phyloP scores from a whole-genome alignment of 106 monocot genomes.

The Platanthera guangdongensis region DNA sequence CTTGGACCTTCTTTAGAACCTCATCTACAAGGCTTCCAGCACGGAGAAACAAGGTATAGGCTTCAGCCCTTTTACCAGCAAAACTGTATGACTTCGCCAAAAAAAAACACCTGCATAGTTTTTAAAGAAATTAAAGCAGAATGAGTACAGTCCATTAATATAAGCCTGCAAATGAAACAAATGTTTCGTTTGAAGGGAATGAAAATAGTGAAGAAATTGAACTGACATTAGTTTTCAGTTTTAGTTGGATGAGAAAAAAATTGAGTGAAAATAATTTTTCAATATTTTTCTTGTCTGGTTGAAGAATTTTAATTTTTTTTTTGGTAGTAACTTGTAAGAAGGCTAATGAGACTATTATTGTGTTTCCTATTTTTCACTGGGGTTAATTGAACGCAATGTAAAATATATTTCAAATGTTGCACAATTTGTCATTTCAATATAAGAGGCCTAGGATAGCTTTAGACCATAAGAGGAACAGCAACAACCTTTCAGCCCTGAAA shows the following conservation, averaged over 20 bases:
- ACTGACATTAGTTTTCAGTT: background rate
- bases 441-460: background rate
- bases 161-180: no score
- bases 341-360: no score
- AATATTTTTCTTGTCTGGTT: no score
- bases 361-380: no score
- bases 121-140: background rate
- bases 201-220: background rate
- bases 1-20: slow-evolving; percentile 62
- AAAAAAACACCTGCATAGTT: slow-evolving; percentile 75
- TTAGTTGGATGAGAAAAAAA: no score
- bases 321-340: no score
- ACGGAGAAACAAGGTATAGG: slow-evolving; percentile 80
- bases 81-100: slow-evolving; percentile 92
- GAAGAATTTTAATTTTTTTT: no score
- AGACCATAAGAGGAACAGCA: background rate
- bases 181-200: no score
- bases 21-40: slow-evolving; percentile 50
- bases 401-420: background rate
- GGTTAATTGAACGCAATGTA: background rate
- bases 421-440: background rate
- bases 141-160: background rate
- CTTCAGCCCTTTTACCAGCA: slow-evolving; percentile 90
- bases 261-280: no score
- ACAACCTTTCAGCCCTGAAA: slow-evolving; percentile 86